Conservation (phyloP, 441 rosid species). For the Macaranga tanarius region DNA sequence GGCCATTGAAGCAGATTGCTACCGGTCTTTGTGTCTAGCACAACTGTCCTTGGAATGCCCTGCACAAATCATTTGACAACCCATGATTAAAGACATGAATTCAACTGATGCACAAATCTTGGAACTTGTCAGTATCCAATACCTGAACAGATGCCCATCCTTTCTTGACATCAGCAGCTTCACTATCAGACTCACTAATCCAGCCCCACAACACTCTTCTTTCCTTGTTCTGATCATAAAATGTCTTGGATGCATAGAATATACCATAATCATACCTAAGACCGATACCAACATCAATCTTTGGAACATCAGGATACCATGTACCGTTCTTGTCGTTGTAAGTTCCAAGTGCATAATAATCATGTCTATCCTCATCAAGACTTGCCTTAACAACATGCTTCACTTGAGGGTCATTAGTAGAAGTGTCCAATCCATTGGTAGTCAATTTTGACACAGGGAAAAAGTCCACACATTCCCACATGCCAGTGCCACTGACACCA, state of each 20-base stretch:
- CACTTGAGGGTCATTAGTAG: conserved; percentile 56
- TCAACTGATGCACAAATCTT: background rate
- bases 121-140: background rate
- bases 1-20: conserved; percentile 66
- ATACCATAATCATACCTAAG: conserved; percentile 82
- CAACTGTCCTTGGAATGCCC: conserved; percentile 68
- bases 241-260: conserved; percentile 90
- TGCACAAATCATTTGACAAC: conserved; percentile 17
- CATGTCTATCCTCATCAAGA: conserved; percentile 72
- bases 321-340: conserved; percentile 51
- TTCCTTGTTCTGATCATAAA: conserved; percentile 62
- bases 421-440: conserved; percentile 69
- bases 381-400: conserved; percentile 85
- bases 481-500: conserved; percentile 68
- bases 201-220: conserved; percentile 92
- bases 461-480: conserved; percentile 93
- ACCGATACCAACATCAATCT: conserved; percentile 80
- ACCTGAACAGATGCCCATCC: conserved; percentile 99
- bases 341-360: conserved; percentile 85
- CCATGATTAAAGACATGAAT: background rate
- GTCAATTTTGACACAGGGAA: conserved; percentile 55
- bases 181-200: conserved; percentile 84
- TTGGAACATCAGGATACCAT: conserved; percentile 72
- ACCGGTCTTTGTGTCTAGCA: conserved; percentile 57
- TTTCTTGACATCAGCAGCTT: conserved; percentile 68